Base-by-base conservation (phyloP, 2,329 filamentous ascomycete species). In the Exophiala sp. region DNA sequence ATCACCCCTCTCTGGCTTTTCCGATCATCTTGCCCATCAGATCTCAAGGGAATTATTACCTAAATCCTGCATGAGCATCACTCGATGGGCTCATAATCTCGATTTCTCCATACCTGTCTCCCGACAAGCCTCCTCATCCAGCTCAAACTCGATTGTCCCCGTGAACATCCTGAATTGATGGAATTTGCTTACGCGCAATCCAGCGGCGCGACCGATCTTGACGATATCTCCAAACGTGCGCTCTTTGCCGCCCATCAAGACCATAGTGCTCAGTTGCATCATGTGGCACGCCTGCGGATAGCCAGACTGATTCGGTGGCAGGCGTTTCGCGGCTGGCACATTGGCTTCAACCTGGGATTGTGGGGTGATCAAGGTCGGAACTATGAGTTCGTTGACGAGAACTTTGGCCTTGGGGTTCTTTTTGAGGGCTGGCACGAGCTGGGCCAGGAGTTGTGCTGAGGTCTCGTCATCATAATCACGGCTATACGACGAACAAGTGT, bases 131-230 rank as follows among this genome's bases (percentile, higher is more conserved):
- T 5, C 35, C 5, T 38, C 14, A 11, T 38, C 35, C 5, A 43
- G 21, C 21, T 43, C 21, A 43, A 43, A 43, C 40, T 43, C 40
- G 40, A 29, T 29, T 11, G 21, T 29, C 12, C 40, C 40, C 3
- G 40, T 43, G 40, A 43, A 43, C 40, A 43, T 43, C 40, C 40
- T n/a, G 40, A 43, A 20, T 11, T 29, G 16, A 29, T 43, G 40
- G 21, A 20, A 43, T 12, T 43, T 43, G 40, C 16, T 29, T 11
- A 43, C 16, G 5, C 21, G 16, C 40, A 43, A 43, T 7, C 40
- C 40, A 12, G 40, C 40, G 12, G 18, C 21, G 5, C 21, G 16
- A 43, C 40, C 40, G 21, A 43, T 43, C 7, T 43, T 43, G 5
- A 20, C 21, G 7, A 43, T 43, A 12, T 43, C 40, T 1, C 21